Conservation (phyloP, 257 asterid genomes). For the Vinca minor region DNA sequence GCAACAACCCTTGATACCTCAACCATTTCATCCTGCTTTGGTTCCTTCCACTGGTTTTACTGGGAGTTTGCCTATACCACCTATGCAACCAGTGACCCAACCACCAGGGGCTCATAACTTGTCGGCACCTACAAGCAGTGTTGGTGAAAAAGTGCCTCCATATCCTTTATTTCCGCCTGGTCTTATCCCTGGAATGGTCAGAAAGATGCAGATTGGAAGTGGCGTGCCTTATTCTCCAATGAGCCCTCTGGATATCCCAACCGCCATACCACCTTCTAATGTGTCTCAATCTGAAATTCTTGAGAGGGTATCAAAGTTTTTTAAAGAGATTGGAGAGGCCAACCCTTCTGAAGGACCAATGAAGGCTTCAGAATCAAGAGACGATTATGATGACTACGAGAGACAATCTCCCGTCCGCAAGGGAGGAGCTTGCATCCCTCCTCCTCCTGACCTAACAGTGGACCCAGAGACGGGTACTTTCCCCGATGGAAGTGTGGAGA, state of each 20-base stretch:
- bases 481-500: constrained; percentile 64
- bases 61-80: constrained; percentile 41
- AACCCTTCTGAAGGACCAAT: constrained; percentile 89
- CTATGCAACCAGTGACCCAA: constrained; percentile 46
- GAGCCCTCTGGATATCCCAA: constrained; percentile 96
- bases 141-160: constrained; percentile 67
- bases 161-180: constrained; percentile 95
- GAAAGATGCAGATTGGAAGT: constrained; percentile 98
- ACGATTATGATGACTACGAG: constrained; percentile 61
- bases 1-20: constrained; percentile 38
- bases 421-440: constrained; percentile 96
- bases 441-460: constrained; percentile 57
- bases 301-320: constrained; percentile 84
- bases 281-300: constrained; percentile 68
- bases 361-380: constrained; percentile 48
- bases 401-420: constrained; percentile 56
- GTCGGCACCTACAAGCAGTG: constrained; percentile 23
- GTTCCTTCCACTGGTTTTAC: constrained; percentile 43
- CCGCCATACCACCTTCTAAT: constrained; percentile 76
- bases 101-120: constrained; percentile 33
- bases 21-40: constrained; percentile 56
- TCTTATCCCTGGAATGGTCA: constrained; percentile 94
- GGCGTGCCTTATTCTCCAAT: constrained; percentile 97
- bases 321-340: constrained; percentile 81
- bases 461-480: constrained; percentile 55